Evolutionary conservation across 169 alveolate genomes (phyloP).

Genomic region (Plasmodium gallinaceum): DNA sequence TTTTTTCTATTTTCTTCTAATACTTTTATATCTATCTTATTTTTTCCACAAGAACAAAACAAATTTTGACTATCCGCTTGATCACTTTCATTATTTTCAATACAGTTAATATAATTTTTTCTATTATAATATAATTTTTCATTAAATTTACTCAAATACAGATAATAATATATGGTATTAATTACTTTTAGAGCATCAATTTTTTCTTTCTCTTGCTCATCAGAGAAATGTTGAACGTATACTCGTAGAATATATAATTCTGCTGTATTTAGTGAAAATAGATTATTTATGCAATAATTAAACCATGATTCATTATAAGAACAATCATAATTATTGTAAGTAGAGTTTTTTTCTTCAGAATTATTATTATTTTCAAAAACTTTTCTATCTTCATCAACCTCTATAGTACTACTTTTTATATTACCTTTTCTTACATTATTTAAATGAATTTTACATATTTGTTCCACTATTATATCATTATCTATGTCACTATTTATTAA

Average conservation of each 20-base stretch:
- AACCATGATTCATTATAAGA: conserved; percentile 52
- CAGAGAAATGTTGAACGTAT: conserved; percentile 63
- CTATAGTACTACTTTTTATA: conserved; percentile 15
- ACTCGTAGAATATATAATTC: conserved; percentile 49
- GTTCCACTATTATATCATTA: conserved; percentile 63
- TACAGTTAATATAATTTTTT: conserved; percentile 47
- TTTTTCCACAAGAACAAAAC: conserved; percentile 62
- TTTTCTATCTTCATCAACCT: neutral
- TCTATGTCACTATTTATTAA: conserved; percentile 58
- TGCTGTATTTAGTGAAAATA: conserved; percentile 56
- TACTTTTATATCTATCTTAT: conserved; percentile 11
- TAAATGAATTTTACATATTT: conserved; percentile 54
- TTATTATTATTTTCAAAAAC: neutral
- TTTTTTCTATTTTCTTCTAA: conserved; percentile 43
- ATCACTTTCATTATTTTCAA: conserved; percentile 54
- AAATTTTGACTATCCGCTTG: conserved; percentile 27
- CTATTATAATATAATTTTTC: conserved; percentile 54
- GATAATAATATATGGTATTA: conserved; percentile 42
- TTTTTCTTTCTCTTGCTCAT: conserved; percentile 73
- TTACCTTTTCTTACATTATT: conserved; percentile 26
- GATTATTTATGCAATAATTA: conserved; percentile 35
- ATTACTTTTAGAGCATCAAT: conserved; percentile 68
- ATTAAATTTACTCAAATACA: conserved; percentile 42
- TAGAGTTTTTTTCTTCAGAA: neutral
- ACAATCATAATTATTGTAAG: neutral